Percentiles rank a stretch among this genome's conserved stretches.
These are phyloP conservation scores for Teunomyces aglyptinius DNA, from an alignment of 805 yeast genomes.

Conservation along the genomic window DNA sequence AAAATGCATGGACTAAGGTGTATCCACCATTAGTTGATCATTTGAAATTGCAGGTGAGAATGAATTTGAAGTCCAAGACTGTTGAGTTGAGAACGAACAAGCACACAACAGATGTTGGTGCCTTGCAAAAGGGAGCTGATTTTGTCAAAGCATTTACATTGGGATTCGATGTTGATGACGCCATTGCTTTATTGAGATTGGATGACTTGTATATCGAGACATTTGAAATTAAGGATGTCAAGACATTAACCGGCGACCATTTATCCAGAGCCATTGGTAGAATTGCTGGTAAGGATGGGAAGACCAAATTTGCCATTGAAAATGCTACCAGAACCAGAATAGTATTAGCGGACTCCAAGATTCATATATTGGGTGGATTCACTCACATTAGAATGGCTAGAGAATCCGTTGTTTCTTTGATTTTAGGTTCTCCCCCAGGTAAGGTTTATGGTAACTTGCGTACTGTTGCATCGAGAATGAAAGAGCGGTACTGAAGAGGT, in stretches of 20 bases:
- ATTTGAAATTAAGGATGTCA: constrained; percentile 95
- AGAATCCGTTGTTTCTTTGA: constrained; percentile 90
- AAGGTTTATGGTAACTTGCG: constrained; percentile 96
- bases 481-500: constrained; percentile 75
- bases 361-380: constrained; percentile 95
- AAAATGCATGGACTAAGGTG: constrained; percentile 86
- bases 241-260: constrained; percentile 94
- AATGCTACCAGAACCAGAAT: constrained; percentile 98
- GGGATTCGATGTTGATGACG: constrained; percentile 96
- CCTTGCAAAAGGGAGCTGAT: constrained; percentile 97
- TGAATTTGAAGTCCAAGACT: constrained; percentile 84
- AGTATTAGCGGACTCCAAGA: constrained; percentile 93
- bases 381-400: constrained; percentile 98
- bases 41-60: constrained; percentile 89
- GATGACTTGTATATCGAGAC: constrained; percentile 97
- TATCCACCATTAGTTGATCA: constrained; percentile 96
- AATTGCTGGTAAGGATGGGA: constrained; percentile 99
- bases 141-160: constrained; percentile 92
- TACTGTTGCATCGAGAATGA: constrained; percentile 94
- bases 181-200: constrained; percentile 87
- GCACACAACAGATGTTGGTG: constrained; percentile 85
- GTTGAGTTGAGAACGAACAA: constrained; percentile 85
- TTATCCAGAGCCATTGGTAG: constrained; percentile 98
- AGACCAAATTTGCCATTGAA: constrained; percentile 97
- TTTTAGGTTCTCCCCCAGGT: constrained; percentile 97